Evolutionary conservation across 331 rosid species (phyloP), one percentile per base, ranked within the genome.

Genomic region (Acacia concinna): DNA sequence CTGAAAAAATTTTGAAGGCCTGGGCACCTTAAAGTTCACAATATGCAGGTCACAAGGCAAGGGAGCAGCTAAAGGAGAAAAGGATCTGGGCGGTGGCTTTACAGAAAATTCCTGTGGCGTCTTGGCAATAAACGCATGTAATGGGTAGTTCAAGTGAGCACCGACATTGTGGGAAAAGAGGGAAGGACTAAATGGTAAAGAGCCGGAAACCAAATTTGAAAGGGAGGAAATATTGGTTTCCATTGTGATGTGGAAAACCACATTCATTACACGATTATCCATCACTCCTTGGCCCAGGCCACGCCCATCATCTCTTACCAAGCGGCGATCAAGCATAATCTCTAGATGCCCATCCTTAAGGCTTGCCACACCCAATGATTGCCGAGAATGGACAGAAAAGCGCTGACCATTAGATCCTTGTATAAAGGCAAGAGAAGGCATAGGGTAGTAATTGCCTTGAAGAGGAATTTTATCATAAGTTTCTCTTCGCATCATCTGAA

Each of bases 211-310:
- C 46, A 87, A 87, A 76, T 82, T 89, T 81, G 85, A 46, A 44
- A 68, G 57, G 68, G 91, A 38, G 27, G 99, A 96, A 80, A 93
- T 72, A 76, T 90, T 96, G 40, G 93, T 40, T 74, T 96, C 99
- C 46, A 87, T 7, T 2, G 90, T 83, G 54, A 93, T 81, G 90
- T 96, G 99, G 87, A 96, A 96, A 86, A 93, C 80, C 30, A 93
- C 92, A 66, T 91, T 93, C 92, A 91, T 82, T 18, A 87, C 89
- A 20, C 93, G 99, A 84, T 96, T 96, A 82, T 96, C 99, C 89
- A 78, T 89, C 89, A 96, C 97, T 79, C 97, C 99, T 88, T 96
- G 99, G 78, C 99, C 99, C 1, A 96, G 88, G 69, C 99, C 99
- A 64, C 99, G 98, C 8, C 97, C 99, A 37, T 96, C 99, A 20